Evolutionary conservation across 768 basidiomycete genomes (phyloP).

Genomic region (Fomitopsis serialis): DNA sequence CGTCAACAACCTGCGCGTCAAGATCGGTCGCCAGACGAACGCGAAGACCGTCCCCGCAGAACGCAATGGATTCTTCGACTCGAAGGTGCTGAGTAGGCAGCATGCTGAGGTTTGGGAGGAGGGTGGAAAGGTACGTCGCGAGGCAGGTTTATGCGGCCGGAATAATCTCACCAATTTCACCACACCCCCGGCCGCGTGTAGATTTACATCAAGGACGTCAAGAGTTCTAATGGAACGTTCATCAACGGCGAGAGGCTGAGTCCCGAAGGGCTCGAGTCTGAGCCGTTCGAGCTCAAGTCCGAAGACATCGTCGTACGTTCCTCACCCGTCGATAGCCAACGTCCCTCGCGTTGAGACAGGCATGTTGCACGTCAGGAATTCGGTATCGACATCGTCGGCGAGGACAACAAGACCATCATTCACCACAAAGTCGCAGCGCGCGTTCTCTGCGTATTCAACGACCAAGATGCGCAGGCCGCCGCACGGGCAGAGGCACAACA

Average conservation of each 20-base stretch:
- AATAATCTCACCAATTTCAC: slow-evolving; percentile 7
- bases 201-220: slow-evolving; percentile 98
- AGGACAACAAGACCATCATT: slow-evolving; percentile 96
- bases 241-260: slow-evolving; percentile 94
- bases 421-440: slow-evolving; percentile 98
- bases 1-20: slow-evolving; percentile 56
- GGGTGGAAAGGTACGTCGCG: slow-evolving; percentile 60
- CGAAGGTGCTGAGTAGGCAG: slow-evolving; percentile 87
- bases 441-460: slow-evolving; percentile 81
- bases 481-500: slow-evolving; percentile 67
- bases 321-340: slow-evolving; percentile 1
- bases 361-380: slow-evolving; percentile 64
- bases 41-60: slow-evolving; percentile 91
- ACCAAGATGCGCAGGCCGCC: slow-evolving; percentile 78
- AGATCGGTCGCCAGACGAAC: slow-evolving; percentile 96
- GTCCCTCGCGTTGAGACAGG: slow-evolving; percentile 3
- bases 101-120: slow-evolving; percentile 99
- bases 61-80: slow-evolving; percentile 95
- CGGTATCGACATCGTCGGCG: slow-evolving; percentile 97
- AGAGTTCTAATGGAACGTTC: slow-evolving; percentile 97
- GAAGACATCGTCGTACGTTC: slow-evolving; percentile 90
- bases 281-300: slow-evolving; percentile 89
- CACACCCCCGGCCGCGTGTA: slow-evolving; percentile 24
- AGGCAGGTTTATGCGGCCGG: not conserved
- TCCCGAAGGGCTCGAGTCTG: slow-evolving; percentile 83